Evolutionary conservation across 805 yeast species (phyloP), one percentile per base, ranked within the genome.

Genomic region (Spathaspora gorwiae): DNA sequence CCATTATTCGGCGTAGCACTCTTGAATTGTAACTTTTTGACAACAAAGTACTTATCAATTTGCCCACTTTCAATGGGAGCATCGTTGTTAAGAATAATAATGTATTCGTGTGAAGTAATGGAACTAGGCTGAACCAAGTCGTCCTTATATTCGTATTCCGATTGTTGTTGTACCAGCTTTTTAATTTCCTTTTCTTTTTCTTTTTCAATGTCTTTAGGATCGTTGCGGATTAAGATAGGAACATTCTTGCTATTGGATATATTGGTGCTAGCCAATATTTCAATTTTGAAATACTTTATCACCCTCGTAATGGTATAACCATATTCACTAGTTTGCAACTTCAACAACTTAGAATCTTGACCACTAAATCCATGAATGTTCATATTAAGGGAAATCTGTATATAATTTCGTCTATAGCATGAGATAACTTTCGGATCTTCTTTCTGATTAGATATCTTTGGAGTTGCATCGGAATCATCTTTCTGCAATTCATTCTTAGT

Each of bases 1-100:
- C 78, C 78, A 51, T 74, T 75, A 50, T 76, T 76, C 9, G 80
- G 79, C 2, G 81, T 76, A 15, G 80, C 78, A 50, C 64, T 75
- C 40, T 70, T 70, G 58, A 77, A 76, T 50, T 75, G 79, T 13
- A 74, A 59, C 52, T 70, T 72, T 43, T 65, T 70, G 15, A 75
- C 57, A 10, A 60, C 52, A 49, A 62, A 68, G 47, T 52, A 68
- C 39, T 60, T 56, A 42, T 65, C 68, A 34, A 57, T 58, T 38
- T 54, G 55, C 6, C 55, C 51, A 41, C 53, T 52, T 7, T 54
- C 51, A n/a, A 46, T 45, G 6, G 58, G 47, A 10, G 44, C 45
- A 3, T 59, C 59, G 34, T 62, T 58, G 43, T 64, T 60, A 12
- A 65, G 45, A 7, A 59, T 56, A 7, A 65, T 49, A 24, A 64